These are phyloP conservation scores for Aureobasidium namibiae DNA, from an alignment of 2,329 filamentous ascomycete species.

Conservation along the genomic window DNA sequence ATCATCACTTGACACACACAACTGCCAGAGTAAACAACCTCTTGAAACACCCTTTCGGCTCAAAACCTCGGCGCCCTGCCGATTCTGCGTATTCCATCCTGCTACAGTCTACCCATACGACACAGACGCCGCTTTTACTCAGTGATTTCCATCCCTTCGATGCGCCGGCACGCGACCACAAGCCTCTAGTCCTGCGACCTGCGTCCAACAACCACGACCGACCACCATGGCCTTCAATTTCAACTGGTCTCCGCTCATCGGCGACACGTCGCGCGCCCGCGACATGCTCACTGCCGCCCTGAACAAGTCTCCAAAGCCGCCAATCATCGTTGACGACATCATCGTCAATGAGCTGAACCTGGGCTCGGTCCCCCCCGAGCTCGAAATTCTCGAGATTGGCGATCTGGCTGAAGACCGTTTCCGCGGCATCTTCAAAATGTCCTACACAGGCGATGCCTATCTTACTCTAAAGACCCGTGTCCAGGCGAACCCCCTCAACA, in stretches of 20 bases:
- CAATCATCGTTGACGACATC: slow-evolving; percentile 99
- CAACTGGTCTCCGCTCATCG: slow-evolving; percentile 99
- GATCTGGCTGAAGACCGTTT: slow-evolving; percentile 96
- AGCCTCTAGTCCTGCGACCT: neutral
- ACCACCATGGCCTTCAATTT: slow-evolving; percentile 94
- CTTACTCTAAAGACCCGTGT: slow-evolving; percentile 92
- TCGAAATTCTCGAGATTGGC: slow-evolving; percentile 96
- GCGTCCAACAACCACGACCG: no score
- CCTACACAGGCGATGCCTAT: slow-evolving; percentile 90
- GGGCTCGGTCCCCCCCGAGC: slow-evolving; percentile 83
- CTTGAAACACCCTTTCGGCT: neutral
- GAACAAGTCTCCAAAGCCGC: slow-evolving; percentile 96
- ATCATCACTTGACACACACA: neutral
- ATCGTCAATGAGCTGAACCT: slow-evolving; percentile 96
- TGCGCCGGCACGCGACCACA: slow-evolving; percentile 13
- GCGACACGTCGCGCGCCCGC: slow-evolving; percentile 83
- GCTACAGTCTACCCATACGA: neutral
- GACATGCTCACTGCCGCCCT: slow-evolving; percentile 90
- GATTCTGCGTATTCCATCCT: neutral
- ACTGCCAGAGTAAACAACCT: neutral
- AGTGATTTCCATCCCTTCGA: slow-evolving; percentile 7
- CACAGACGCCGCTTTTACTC: neutral
- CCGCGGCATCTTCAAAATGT: slow-evolving; percentile 98
- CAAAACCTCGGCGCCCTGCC: neutral
- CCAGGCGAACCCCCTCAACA: slow-evolving; percentile 95